Percentiles rank a stretch among this genome's conserved stretches.
phyloP scores from a whole-genome alignment of 352 stramenopile genomes.

The Phytophthora kernoviae region DNA sequence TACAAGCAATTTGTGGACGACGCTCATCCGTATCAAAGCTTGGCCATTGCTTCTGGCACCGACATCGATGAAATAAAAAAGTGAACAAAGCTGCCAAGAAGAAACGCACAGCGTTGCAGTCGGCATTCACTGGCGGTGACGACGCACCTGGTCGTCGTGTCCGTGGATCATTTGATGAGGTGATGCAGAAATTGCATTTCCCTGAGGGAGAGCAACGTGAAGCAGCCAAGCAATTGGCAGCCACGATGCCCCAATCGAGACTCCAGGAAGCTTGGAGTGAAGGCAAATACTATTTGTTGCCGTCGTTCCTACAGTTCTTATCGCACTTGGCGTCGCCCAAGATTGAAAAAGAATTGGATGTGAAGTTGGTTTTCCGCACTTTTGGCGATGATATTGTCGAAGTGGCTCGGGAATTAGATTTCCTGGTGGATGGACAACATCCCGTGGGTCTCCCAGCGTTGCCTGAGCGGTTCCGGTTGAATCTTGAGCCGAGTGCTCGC shows the following conservation, averaged over 20 bases:
- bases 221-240: slow-evolving; percentile 50
- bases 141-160: slow-evolving; percentile 51
- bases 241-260: slow-evolving; percentile 45
- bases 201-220: slow-evolving; percentile 49
- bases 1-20: slow-evolving; percentile 90
- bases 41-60: slow-evolving; percentile 25
- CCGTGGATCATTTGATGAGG: slow-evolving; percentile 55
- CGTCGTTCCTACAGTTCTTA: slow-evolving; percentile 80
- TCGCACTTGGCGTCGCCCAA: slow-evolving; percentile 44
- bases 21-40: slow-evolving; percentile 65
- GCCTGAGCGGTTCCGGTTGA: slow-evolving; percentile 52
- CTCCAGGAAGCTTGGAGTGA: slow-evolving; percentile 75
- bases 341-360: slow-evolving; percentile 34
- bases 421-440: slow-evolving; percentile 68
- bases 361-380: slow-evolving; percentile 79
- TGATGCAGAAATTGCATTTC: slow-evolving; percentile 84
- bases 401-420: slow-evolving; percentile 73
- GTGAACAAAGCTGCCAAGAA: slow-evolving; percentile 85
- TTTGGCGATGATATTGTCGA: slow-evolving; percentile 84
- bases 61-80: slow-evolving; percentile 64
- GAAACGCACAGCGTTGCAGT: slow-evolving; percentile 77
- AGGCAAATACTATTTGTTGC: slow-evolving; percentile 82
- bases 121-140: slow-evolving; percentile 62
- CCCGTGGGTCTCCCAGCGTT: slow-evolving; percentile 52
- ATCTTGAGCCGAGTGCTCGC: slow-evolving; percentile 30